Conservation (phyloP, 768 basidiomycete genomes). For the Chalciporus chontae region DNA sequence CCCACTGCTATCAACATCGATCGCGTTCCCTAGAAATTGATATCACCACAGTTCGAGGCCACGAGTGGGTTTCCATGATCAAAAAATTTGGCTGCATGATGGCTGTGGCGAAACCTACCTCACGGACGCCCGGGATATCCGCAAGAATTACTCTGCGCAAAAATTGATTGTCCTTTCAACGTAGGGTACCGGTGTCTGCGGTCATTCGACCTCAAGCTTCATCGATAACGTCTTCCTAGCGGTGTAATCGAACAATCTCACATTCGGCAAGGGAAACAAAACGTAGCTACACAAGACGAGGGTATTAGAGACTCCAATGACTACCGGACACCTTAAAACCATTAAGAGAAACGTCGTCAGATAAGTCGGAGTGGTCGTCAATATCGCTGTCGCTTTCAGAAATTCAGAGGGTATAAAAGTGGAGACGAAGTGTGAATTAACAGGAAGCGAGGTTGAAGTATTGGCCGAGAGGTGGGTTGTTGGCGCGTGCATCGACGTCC, state of each 20-base stretch:
- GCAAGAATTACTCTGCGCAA: no score
- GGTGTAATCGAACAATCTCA: neutral
- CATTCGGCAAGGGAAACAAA: neutral
- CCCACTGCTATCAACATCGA: no score
- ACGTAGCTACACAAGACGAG: neutral
- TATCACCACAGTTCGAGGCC: no score
- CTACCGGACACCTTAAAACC: neutral
- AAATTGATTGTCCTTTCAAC: no score
- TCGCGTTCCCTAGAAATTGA: no score
- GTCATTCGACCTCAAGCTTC: no score
- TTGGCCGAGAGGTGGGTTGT: conserved; percentile 47
- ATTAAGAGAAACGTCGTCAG: neutral
- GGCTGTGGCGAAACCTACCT: no score
- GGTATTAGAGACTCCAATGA: neutral
- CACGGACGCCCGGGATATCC: conserved; percentile 35
- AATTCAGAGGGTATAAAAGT: neutral
- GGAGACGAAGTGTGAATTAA: neutral
- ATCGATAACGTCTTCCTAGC: no score
- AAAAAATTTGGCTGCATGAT: no score
- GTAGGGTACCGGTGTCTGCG: no score
- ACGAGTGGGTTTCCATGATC: no score
- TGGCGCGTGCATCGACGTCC: conserved; percentile 50
- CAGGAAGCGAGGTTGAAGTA: conserved; percentile 61
- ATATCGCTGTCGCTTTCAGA: neutral
- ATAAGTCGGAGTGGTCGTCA: neutral